Evolutionary conservation across 495 filamentous ascomycete species (phyloP), one percentile per base, ranked within the genome.

Genomic region (Staphylotrichum longicolle): DNA sequence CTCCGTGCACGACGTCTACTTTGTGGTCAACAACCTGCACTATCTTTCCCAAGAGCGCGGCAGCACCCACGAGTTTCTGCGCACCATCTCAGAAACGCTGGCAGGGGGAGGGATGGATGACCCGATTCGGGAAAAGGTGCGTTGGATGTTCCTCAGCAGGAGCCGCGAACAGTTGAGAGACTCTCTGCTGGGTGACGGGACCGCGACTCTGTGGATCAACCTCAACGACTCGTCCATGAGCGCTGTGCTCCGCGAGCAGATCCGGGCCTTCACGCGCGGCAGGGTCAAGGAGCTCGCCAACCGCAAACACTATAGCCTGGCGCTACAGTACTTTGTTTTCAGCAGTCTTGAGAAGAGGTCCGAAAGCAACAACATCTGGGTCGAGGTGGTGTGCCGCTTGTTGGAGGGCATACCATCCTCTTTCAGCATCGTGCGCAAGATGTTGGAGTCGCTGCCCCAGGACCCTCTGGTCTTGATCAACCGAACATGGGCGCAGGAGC

Each of bases 221-320:
- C 12, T 45, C 4, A 45, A 45, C 12, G 42, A 15, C 12, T 45
- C 42, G 42, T 45, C 42, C 42, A 45, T 45, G 42, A 45, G 42
- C 42, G 11, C 42, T n/a, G 42, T 45, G 4, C 42, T n/a, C 3
- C 42, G 42, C 9, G 45, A 47, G 15, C 45, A 27, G 45, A 27
- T 27, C 0, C 45, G 45, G n/a, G 20, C 45, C n/a, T 47, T 47
- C 15, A 47, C 45, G 15, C 45, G 45, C 10, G 45, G 20, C 15
- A 47, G 45, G 45, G 45, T 47, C 45, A 47, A 27, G 45, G 45
- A 47, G 15, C 45, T 47, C 45, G 45, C 45, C 45, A 27, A 27
- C 7, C n/a, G 15, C 15, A 47, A 47, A 27, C 7, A 14, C 2
- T 47, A 47, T 9, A 30, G 15, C 45, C 15, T 47, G 45, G 45